phyloP scores from a whole-genome alignment of 2,329 filamentous ascomycete species.

The Ceratocystis cacaofunesta region DNA sequence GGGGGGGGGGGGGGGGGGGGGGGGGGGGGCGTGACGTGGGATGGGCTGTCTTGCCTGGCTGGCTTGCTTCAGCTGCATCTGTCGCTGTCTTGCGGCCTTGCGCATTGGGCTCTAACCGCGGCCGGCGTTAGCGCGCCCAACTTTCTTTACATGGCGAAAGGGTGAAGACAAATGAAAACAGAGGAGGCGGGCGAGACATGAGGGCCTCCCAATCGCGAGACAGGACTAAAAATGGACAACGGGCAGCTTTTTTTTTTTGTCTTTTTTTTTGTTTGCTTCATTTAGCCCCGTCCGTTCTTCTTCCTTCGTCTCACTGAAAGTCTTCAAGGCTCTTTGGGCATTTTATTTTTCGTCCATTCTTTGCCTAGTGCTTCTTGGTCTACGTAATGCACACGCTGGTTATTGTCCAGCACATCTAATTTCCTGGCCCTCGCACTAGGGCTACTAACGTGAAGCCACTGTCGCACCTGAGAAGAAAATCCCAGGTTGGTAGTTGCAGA shows the following conservation, averaged over 20 bases:
- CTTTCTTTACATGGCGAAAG: not conserved
- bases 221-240: not conserved
- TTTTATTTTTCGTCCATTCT: not conserved
- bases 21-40: not conserved
- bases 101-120: slow-evolving; percentile 2
- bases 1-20: too few relatives aligned
- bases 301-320: not conserved
- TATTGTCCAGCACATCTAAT: not conserved
- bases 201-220: not conserved
- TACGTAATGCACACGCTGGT: not conserved
- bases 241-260: too few relatives aligned
- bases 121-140: not conserved
- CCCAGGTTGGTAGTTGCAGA: not conserved
- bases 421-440: not conserved
- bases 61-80: slow-evolving; percentile 1
- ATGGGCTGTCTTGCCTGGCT: not conserved
- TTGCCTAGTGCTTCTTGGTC: not conserved
- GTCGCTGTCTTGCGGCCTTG: not conserved
- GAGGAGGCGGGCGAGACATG: not conserved
- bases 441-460: not conserved
- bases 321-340: not conserved
- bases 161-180: not conserved
- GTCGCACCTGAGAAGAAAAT: not conserved
- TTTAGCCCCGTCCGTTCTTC: not conserved
- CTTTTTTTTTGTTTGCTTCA: too few relatives aligned